These are phyloP conservation scores for Peronosclerospora sorghi DNA, from an alignment of 352 stramenopile genomes.

Conservation along the genomic window DNA sequence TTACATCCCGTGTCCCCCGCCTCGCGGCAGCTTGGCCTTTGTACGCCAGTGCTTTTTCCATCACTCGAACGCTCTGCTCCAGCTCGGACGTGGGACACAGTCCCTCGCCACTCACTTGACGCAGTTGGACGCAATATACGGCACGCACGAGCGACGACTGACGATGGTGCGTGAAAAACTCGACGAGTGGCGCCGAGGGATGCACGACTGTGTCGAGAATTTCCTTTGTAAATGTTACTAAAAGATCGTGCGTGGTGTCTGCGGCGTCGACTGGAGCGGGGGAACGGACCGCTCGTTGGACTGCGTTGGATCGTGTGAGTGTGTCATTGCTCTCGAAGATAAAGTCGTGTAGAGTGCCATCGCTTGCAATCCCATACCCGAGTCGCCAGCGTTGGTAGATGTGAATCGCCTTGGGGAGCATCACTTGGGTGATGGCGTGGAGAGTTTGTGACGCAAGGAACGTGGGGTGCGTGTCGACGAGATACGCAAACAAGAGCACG, in stretches of 20 bases:
- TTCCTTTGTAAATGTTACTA: slow-evolving; percentile 43
- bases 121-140: slow-evolving; percentile 27
- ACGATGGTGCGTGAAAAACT: slow-evolving; percentile 54
- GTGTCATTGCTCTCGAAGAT: too few species aligned
- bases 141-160: slow-evolving; percentile 54
- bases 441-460: slow-evolving; percentile 38
- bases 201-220: slow-evolving; percentile 46
- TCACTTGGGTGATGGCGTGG: slow-evolving; percentile 28
- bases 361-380: slow-evolving; percentile 48
- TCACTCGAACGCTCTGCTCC: too few species aligned
- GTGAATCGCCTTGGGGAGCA: slow-evolving; percentile 47
- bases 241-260: slow-evolving; percentile 42
- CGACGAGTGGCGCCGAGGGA: slow-evolving; percentile 40
- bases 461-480: slow-evolving; percentile 41
- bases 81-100: too few species aligned
- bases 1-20: slow-evolving; percentile 19
- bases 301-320: too few species aligned
- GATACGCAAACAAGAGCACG: slow-evolving; percentile 51
- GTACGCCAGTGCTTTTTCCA: too few species aligned
- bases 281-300: slow-evolving; percentile 33
- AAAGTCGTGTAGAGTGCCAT: too few species aligned
- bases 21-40: slow-evolving; percentile 19
- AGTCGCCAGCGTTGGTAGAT: slow-evolving; percentile 67
- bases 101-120: too few species aligned
- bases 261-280: too few species aligned